Conservation (phyloP, 208 protist species). For the Trypanosoma boissoni region DNA sequence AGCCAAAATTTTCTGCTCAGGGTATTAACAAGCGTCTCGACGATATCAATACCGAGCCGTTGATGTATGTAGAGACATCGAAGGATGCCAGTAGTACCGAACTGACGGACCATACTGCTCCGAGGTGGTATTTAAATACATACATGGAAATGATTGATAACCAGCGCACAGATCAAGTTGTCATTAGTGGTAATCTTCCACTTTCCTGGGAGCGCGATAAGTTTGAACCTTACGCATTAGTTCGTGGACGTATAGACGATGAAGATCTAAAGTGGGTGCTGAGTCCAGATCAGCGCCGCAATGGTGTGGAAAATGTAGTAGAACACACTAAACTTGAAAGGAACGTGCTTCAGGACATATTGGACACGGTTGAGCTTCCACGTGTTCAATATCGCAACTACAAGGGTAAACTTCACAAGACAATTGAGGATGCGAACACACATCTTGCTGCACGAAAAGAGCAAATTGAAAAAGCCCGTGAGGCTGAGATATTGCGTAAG, state of each 20-base stretch:
- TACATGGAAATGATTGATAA: slow-evolving; percentile 87
- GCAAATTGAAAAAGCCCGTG: slow-evolving; percentile 76
- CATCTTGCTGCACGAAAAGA: slow-evolving; percentile 67
- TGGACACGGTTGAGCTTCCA: slow-evolving; percentile 81
- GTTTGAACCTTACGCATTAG: slow-evolving; percentile 80
- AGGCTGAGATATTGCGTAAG: slow-evolving; percentile 63
- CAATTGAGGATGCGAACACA: slow-evolving; percentile 79
- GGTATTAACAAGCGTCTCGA: slow-evolving; percentile 81
- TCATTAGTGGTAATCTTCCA: slow-evolving; percentile 77
- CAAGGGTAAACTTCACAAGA: slow-evolving; percentile 83
- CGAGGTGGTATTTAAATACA: slow-evolving; percentile 84
- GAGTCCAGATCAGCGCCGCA: slow-evolving; percentile 55
- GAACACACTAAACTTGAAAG: slow-evolving; percentile 67
- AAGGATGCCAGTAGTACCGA: slow-evolving; percentile 76
- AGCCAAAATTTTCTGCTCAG: slow-evolving; percentile 67
- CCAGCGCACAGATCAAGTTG: slow-evolving; percentile 54
- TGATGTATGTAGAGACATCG: slow-evolving; percentile 88
- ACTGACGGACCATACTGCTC: slow-evolving; percentile 72
- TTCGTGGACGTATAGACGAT: slow-evolving; percentile 79
- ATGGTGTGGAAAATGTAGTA: slow-evolving; percentile 52
- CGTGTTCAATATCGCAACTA: slow-evolving; percentile 84
- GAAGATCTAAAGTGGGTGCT: slow-evolving; percentile 82
- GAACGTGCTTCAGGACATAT: slow-evolving; percentile 72
- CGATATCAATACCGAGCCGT: slow-evolving; percentile 82
- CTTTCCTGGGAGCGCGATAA: slow-evolving; percentile 82